Evolutionary conservation across 2,329 filamentous ascomycete genomes (phyloP).

Genomic region (Diaporthe destruens): DNA sequence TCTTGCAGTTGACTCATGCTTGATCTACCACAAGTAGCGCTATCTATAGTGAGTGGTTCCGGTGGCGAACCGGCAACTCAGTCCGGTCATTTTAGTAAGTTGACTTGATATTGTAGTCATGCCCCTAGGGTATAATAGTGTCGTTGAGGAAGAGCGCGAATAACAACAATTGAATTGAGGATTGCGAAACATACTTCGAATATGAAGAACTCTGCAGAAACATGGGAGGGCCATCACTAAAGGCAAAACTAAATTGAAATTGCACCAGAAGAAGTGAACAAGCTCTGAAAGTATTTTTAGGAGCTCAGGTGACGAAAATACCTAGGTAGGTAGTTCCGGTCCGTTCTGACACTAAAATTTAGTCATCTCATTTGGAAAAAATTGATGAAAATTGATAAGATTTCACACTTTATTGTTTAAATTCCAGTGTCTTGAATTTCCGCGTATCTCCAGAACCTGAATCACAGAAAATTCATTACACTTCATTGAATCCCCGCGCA

Average conservation of each 20-base stretch:
- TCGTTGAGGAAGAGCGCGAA: too few species aligned
- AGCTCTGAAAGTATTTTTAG: too few species aligned
- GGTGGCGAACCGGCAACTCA: too few species aligned
- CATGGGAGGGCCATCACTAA: background rate
- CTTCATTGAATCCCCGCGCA: background rate
- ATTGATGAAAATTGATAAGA: background rate
- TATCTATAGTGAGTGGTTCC: background rate
- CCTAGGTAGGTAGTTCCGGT: background rate
- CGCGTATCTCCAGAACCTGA: rapidly evolving
- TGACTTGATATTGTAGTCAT: too few species aligned
- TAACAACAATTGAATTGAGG: too few species aligned
- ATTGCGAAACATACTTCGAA: too few species aligned
- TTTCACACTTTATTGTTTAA: too few species aligned
- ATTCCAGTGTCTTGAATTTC: background rate
- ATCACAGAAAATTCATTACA: background rate
- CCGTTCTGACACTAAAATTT: background rate
- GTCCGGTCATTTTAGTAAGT: background rate
- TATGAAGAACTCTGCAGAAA: too few species aligned
- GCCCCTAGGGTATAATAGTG: too few species aligned
- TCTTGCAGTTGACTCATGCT: background rate
- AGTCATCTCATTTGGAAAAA: too few species aligned
- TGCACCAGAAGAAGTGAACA: background rate
- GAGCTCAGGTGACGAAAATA: background rate
- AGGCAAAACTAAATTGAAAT: background rate
- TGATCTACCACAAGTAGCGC: background rate